phyloP scores from a whole-genome alignment of 2,329 filamentous ascomycete genomes.

The Ascochyta koolunga region DNA sequence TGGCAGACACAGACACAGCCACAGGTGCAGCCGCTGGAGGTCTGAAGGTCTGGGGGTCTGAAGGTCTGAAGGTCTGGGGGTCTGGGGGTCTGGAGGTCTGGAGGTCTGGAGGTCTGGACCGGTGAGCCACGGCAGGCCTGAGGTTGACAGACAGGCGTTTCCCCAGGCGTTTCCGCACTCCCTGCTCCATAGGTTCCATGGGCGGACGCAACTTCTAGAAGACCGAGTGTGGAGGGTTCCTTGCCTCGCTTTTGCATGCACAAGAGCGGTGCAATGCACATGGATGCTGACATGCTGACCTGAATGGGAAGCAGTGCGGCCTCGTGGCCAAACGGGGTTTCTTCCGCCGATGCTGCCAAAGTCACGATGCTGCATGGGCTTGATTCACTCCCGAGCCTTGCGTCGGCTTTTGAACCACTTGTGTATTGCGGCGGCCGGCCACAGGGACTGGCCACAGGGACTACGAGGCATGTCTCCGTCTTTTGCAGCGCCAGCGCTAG shows the following conservation, averaged over 20 bases:
- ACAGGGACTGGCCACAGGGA: no score
- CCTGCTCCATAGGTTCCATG: no score
- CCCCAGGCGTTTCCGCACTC: no score
- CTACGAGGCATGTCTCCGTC: no score
- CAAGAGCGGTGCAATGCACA: no score
- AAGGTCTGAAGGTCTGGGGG: slow-evolving; percentile 1
- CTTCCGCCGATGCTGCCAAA: not conserved
- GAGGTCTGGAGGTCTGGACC: slow-evolving; percentile 5
- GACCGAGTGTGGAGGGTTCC: no score
- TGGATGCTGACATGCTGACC: no score
- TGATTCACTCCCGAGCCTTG: not conserved
- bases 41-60: not conserved
- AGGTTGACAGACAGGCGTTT: slow-evolving; percentile 13
- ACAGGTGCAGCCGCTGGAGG: slow-evolving; percentile 1
- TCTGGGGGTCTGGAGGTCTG: slow-evolving; percentile 1
- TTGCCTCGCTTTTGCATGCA: not conserved
- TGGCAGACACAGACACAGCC: slow-evolving; percentile 6
- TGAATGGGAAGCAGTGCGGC: not conserved
- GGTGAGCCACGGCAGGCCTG: slow-evolving; percentile 3
- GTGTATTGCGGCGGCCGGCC: no score
- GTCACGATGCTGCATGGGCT: not conserved
- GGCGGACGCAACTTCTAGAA: not conserved
- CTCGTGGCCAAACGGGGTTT: not conserved
- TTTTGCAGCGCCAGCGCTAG: no score
- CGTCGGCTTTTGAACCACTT: not conserved